phyloP scores from a whole-genome alignment of 2,329 filamentous ascomycete species.

The Fusarium succisae region DNA sequence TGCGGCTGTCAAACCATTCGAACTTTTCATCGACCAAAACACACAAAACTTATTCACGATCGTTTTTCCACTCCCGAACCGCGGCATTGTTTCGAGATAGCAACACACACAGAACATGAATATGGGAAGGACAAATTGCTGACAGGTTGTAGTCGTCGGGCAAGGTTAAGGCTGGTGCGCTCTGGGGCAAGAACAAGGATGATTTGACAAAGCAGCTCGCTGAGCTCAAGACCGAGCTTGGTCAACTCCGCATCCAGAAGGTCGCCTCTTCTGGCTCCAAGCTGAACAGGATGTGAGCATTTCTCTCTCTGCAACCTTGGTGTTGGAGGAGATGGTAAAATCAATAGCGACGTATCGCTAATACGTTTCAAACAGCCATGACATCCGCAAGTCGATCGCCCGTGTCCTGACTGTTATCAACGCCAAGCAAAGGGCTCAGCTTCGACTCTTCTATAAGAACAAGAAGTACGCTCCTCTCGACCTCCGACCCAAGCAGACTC shows the following conservation, averaged over 20 bases:
- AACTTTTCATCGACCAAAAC: constrained; percentile 31
- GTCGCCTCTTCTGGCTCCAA: constrained; percentile 94
- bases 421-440: constrained; percentile 97
- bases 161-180: constrained; percentile 93
- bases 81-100: constrained; percentile 23
- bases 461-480: constrained; percentile 99
- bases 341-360: constrained; percentile 21
- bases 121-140: constrained; percentile 40
- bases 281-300: constrained; percentile 92
- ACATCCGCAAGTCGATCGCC: constrained; percentile 99
- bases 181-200: constrained; percentile 99
- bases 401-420: constrained; percentile 99
- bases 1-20: constrained; percentile 23
- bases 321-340: constrained; percentile 2
- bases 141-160: constrained; percentile 55
- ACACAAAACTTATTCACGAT: constrained; percentile 28
- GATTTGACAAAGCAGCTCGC: constrained; percentile 95
- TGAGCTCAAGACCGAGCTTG: constrained; percentile 95
- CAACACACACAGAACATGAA: constrained; percentile 15
- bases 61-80: constrained; percentile 27
- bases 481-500: constrained; percentile 97
- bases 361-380: constrained; percentile 72
- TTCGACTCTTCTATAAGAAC: constrained; percentile 99
- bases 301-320: not conserved
- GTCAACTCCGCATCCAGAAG: constrained; percentile 98